These are phyloP conservation scores for Dothistroma pini DNA, from an alignment of 2,329 filamentous ascomycete species.

Conservation along the genomic window DNA sequence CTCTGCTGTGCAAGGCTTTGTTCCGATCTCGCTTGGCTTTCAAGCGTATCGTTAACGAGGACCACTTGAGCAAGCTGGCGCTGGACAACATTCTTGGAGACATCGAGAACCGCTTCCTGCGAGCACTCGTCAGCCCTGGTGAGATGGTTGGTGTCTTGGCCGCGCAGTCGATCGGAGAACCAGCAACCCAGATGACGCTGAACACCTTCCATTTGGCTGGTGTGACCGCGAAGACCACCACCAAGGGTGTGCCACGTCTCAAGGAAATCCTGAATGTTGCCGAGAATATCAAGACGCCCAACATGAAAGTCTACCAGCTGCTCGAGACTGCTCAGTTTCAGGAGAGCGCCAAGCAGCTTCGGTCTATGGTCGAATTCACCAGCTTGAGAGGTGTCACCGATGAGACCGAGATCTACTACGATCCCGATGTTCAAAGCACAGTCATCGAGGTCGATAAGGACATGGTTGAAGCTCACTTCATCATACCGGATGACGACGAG, in stretches of 20 bases:
- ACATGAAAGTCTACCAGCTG: conserved; percentile 87
- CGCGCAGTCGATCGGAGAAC: conserved; percentile 97
- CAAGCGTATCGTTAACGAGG: conserved; percentile 83
- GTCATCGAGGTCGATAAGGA: conserved; percentile 84
- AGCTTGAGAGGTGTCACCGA: conserved; percentile 88
- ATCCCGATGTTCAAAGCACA: conserved; percentile 82
- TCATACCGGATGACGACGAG: conserved; percentile 73
- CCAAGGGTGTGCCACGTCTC: conserved; percentile 94
- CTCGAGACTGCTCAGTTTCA: conserved; percentile 60
- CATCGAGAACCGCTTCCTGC: conserved; percentile 81
- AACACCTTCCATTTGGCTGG: conserved; percentile 99
- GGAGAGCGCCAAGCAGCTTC: conserved; percentile 77
- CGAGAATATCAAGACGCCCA: conserved; percentile 96
- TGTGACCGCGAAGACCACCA: conserved; percentile 99
- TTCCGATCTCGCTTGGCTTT: conserved; percentile 85
- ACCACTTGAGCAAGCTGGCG: conserved; percentile 83
- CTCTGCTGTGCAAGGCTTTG: conserved; percentile 86
- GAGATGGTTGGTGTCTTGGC: conserved; percentile 99
- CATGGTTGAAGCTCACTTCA: conserved; percentile 95
- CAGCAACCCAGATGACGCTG: conserved; percentile 97
- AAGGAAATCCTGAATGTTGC: conserved; percentile 99
- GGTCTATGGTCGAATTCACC: conserved; percentile 90
- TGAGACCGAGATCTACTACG: conserved; percentile 94
- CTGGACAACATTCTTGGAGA: conserved; percentile 92
- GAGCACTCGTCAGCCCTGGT: conserved; percentile 81